Evolutionary conservation across 441 rosid genomes (phyloP).

Genomic region (Geranium incanum): DNA sequence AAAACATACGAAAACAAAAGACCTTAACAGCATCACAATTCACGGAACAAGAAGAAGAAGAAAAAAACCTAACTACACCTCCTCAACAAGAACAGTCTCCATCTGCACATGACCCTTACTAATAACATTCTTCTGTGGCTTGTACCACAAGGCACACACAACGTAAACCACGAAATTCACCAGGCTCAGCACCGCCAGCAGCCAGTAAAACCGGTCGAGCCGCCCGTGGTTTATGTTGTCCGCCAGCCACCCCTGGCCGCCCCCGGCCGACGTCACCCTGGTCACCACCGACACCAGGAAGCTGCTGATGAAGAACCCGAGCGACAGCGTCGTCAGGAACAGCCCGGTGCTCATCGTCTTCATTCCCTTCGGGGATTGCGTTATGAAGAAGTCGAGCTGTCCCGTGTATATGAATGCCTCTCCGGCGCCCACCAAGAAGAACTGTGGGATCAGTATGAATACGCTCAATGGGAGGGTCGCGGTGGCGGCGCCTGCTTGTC

Average conservation of each 20-base stretch:
- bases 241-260: constrained; percentile 48
- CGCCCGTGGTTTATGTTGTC: constrained; percentile 57
- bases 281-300: constrained; percentile 50
- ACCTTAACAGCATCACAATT: no score
- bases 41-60: no score
- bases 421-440: constrained; percentile 70
- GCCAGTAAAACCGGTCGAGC: constrained; percentile 58
- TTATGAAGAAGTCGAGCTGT: constrained; percentile 90
- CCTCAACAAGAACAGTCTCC: constrained; percentile 31
- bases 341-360: constrained; percentile 65
- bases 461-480: constrained; percentile 54
- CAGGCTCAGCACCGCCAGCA: constrained; percentile 36
- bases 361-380: constrained; percentile 85
- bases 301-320: constrained; percentile 63
- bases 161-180: constrained; percentile 36
- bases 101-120: constrained; percentile 23
- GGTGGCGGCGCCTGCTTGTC: constrained; percentile 16
- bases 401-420: constrained; percentile 90
- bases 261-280: constrained; percentile 33
- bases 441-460: constrained; percentile 69
- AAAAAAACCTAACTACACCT: constrained; percentile 34
- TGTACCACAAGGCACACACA: constrained; percentile 44
- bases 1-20: no score
- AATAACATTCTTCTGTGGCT: constrained; percentile 35
- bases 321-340: constrained; percentile 55